Base-by-base conservation (phyloP, 495 filamentous ascomycete genomes). In the Glutinoglossum americanum region DNA sequence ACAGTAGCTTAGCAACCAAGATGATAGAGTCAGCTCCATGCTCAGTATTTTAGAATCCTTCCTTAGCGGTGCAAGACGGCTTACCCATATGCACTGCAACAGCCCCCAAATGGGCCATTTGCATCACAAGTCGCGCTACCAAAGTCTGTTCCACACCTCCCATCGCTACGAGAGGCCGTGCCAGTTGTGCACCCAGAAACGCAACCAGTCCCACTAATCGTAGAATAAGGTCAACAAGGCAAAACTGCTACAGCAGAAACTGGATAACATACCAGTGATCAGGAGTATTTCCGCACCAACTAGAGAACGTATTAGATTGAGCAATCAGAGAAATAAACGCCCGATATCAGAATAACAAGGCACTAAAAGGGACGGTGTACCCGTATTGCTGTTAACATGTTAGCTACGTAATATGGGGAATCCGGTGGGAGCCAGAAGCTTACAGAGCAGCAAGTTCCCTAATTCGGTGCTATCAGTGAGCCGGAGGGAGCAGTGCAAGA, bases 201-300 rank as follows among this genome's bases (percentile, higher is more conserved):
- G 32, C 66, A 66, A 3, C 65, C 65, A 37, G 59, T 51, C 4
- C 64, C 67, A 57, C 66, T 53, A 21, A 3, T 28, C 49, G 17
- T 53, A 53, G 17, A 8, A 51, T 13, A n/a, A 32, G 11, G 23
- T 53, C 19, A 53, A 32, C 28, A 15, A 27, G 7, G n/a, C 30
- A 27, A 5, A 32, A 2, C 25, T 17, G 19, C 11, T 27, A 30
- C 11, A 1, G 5, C 1, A n/a, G 25, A 30, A 53, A 17, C 23
- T 11, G 2, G 7, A 21, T 1, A 8, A 3, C 49, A 21, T 53
- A 53, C 49, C 49, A 69, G 51, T 68, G 55, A 15, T 9, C 63
- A 37, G 35, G 7, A 27, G 64, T 66, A 48, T 63, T 63, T 25
- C 67, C 67, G 56, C 67, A 69, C 59, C 59, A 68, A 47, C 66